phyloP scores from a whole-genome alignment of 108 stramenopile genomes.

The Nitzschia palea region DNA sequence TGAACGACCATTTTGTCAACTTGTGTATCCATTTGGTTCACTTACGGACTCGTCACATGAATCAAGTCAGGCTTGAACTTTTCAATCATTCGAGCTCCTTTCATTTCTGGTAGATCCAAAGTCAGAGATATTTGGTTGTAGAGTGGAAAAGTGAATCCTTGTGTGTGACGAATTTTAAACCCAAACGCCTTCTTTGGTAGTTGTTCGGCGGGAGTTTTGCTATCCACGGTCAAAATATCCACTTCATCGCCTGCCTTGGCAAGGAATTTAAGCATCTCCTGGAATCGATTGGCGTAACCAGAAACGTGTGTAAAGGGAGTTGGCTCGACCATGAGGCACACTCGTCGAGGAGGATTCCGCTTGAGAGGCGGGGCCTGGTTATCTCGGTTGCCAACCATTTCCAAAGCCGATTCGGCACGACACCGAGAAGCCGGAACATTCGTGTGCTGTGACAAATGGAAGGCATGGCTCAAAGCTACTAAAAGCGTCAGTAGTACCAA shows the following conservation, averaged over 20 bases:
- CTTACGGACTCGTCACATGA: slow-evolving; percentile 92
- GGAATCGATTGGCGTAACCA: slow-evolving; percentile 97
- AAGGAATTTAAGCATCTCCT: slow-evolving; percentile 91
- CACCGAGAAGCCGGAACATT: background rate
- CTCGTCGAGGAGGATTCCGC: slow-evolving; percentile 58
- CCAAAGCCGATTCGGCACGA: background rate
- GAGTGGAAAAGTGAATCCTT: slow-evolving; percentile 92
- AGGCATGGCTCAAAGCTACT: background rate
- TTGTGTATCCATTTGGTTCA: background rate
- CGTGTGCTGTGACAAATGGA: background rate
- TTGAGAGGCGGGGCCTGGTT: slow-evolving; percentile 51
- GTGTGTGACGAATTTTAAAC: slow-evolving; percentile 82
- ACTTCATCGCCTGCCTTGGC: slow-evolving; percentile 89
- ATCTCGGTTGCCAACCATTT: background rate
- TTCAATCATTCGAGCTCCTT: slow-evolving; percentile 81
- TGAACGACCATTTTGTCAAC: background rate
- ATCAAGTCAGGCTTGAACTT: slow-evolving; percentile 88
- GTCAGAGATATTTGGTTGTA: slow-evolving; percentile 92
- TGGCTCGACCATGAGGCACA: slow-evolving; percentile 84
- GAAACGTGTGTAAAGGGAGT: slow-evolving; percentile 96
- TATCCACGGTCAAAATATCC: slow-evolving; percentile 89
- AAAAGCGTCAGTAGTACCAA: background rate
- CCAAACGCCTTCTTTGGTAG: slow-evolving; percentile 71
- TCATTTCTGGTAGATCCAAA: slow-evolving; percentile 86
- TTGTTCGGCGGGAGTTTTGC: slow-evolving; percentile 63